Conservation (phyloP, 345 rosid species). For the Melaleuca quinquenervia region DNA sequence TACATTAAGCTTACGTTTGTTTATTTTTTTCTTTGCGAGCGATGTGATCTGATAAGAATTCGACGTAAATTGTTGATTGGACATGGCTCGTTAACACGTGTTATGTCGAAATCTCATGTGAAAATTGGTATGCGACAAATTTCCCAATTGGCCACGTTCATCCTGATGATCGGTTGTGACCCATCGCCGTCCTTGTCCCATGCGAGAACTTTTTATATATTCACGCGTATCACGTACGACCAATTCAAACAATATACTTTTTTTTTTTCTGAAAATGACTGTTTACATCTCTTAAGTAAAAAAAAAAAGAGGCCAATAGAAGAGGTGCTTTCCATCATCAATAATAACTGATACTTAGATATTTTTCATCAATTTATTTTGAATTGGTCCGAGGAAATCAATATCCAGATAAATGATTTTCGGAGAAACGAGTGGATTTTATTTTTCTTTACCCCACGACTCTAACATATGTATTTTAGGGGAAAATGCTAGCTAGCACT, state of each 20-base stretch:
- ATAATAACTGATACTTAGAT: neutral
- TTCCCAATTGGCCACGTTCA: neutral
- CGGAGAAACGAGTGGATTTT: accelerated
- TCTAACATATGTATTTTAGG: neutral
- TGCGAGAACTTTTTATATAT: neutral
- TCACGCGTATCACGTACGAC: neutral
- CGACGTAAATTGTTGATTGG: neutral
- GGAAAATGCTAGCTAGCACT: too few relatives aligned
- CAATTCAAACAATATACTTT: neutral
- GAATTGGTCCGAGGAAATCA: neutral
- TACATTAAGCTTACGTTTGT: neutral
- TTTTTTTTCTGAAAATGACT: too few relatives aligned
- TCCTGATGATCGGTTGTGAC: neutral
- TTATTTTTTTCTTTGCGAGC: neutral
- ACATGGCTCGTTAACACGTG: neutral
- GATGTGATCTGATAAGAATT: neutral
- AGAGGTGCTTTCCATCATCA: too few relatives aligned
- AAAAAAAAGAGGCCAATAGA: accelerated
- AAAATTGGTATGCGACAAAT: neutral
- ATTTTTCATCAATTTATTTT: neutral
- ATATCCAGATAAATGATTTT: neutral
- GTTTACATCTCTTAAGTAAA: too few relatives aligned
- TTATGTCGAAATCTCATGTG: neutral
- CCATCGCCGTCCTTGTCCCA: neutral
- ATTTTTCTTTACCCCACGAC: neutral